Evolutionary conservation across 106 monocot genomes (phyloP).

Genomic region (Allium cepa): DNA sequence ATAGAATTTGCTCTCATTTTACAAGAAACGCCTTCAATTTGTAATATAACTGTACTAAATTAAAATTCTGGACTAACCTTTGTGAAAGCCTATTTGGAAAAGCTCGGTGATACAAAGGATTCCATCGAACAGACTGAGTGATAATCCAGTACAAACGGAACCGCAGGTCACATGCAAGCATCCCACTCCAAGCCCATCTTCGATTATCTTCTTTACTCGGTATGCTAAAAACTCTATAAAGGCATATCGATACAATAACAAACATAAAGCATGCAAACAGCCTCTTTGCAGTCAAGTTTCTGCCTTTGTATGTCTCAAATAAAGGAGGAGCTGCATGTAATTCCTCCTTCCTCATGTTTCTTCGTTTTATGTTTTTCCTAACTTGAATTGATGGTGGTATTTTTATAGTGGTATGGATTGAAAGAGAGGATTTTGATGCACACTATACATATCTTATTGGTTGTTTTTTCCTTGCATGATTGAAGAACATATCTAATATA

Average conservation of each 20-base stretch:
- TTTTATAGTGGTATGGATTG: too few species aligned
- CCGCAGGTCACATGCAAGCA: slow-evolving; percentile 56
- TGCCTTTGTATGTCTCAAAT: slow-evolving; percentile 3
- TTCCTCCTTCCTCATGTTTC: too few species aligned
- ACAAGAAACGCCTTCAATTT: too few species aligned
- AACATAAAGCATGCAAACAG: slow-evolving; percentile 25
- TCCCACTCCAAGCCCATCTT: slow-evolving; percentile 47
- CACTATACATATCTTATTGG: too few species aligned
- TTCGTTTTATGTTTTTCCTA: too few species aligned
- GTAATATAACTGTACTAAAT: neutral
- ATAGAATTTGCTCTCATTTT: too few species aligned
- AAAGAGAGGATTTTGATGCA: too few species aligned
- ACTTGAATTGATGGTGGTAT: too few species aligned
- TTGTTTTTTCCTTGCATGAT: too few species aligned
- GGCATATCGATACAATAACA: slow-evolving; percentile 24
- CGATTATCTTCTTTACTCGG: slow-evolving; percentile 16
- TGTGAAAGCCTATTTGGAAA: slow-evolving; percentile 50
- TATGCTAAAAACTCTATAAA: slow-evolving; percentile 30
- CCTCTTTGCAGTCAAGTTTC: slow-evolving; percentile 15
- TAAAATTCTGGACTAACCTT: slow-evolving; percentile 1
- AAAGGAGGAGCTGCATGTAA: too few species aligned
- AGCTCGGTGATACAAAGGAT: slow-evolving; percentile 24
- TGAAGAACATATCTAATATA: too few species aligned
- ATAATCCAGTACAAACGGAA: slow-evolving; percentile 60
- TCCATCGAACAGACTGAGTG: slow-evolving; percentile 56